These are phyloP conservation scores for Leptographium galeiforme DNA, from an alignment of 2,329 filamentous ascomycete species.

Conservation along the genomic window DNA sequence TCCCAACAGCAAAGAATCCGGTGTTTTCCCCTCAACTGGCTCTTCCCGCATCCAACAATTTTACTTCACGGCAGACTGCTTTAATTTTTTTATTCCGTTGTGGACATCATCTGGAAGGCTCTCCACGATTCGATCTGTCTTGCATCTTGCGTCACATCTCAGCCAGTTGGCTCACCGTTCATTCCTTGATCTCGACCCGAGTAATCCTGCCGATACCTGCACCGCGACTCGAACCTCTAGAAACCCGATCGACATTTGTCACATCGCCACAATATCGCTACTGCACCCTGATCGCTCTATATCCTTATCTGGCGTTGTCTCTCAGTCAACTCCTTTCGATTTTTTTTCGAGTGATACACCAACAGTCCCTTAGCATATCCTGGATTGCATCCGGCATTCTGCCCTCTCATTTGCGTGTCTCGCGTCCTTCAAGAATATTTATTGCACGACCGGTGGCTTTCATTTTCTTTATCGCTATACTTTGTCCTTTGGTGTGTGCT, in stretches of 20 bases:
- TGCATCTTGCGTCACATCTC: neutral
- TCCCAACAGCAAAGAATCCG: neutral
- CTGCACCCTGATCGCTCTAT: neutral
- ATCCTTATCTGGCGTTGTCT: neutral
- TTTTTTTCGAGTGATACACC: neutral
- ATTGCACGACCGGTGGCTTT: neutral
- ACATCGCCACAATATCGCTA: neutral
- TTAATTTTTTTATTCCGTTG: slow-evolving; percentile 1
- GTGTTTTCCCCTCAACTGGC: neutral
- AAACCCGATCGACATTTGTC: neutral
- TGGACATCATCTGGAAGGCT: slow-evolving; percentile 1
- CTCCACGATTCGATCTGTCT: too few species aligned
- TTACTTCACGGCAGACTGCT: neutral
- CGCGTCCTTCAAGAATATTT: neutral
- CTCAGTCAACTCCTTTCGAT: neutral
- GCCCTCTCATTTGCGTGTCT: neutral
- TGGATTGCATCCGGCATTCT: neutral
- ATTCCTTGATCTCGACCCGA: too few species aligned
- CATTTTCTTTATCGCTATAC: neutral
- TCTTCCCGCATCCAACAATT: neutral
- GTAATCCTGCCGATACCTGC: too few species aligned
- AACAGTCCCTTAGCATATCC: neutral
- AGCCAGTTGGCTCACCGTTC: neutral
- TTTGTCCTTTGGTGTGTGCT: neutral
- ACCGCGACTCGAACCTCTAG: neutral